Base-by-base conservation (phyloP, 441 rosid genomes). In the Cnidoscolus chayamansa region DNA sequence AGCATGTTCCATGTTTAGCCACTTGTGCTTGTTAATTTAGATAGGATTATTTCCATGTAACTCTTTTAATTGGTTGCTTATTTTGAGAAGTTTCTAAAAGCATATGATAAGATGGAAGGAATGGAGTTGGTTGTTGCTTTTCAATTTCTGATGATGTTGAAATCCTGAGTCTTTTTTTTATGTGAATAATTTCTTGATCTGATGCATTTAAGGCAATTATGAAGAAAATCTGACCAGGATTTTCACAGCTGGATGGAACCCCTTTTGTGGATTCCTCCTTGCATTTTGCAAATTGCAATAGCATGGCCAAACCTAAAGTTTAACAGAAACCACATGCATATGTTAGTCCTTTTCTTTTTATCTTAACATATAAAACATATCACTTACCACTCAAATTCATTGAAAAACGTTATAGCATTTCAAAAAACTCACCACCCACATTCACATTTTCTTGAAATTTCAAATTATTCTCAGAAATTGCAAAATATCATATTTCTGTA, bases 191-290 rank as follows among this genome's bases (percentile, higher is more conserved):
- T 19, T 50, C 55, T 48, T 68, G 11, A 31, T 55, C 17, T 0
- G 63, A 13, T 45, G 66, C 58, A 72, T 2, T 12, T 17, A 8
- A 64, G 70, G 72, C 67, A 77, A 71, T 67, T 45, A 65, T 70
- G 78, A 57, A 80, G 78, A 81, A 72, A 66, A 84, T 77, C 72
- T 73, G 17, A 63, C 37, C 60, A 76, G 70, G 87, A 81, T 83
- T 68, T 62, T 68, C 65, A 65, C 72, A 69, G 82, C 82, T 83
- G 84, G 78, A 85, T 13, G 68, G 77, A 78, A 79, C 76, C 76
- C 78, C 77, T 83, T 82, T 82, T 74, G 45, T 56, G 76, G 56
- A 79, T 80, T 74, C 66, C 74, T 51, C 68, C 54, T 54, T 63
- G 54, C 37, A 47, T 25, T 72, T 59, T 53, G 61, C 53, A 56